Conservation (phyloP, 306 rosid species). For the Rubus parviflorus region DNA sequence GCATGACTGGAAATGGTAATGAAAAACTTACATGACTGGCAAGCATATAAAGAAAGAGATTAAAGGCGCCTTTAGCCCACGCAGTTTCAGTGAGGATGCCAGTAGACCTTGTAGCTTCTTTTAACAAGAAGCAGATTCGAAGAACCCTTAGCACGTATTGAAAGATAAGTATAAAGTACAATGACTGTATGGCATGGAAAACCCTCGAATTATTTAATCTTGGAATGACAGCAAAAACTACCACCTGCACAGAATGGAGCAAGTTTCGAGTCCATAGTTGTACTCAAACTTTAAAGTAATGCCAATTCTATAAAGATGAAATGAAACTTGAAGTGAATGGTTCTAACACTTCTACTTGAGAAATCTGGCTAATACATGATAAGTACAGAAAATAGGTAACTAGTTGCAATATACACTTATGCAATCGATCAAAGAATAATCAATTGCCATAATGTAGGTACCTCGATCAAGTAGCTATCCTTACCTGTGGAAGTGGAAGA, state of each 20-base stretch:
- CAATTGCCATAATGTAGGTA: too few relatives aligned
- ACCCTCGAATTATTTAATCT: conserved; percentile 4
- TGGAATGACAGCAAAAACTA: conserved; percentile 1
- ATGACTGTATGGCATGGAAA: neutral
- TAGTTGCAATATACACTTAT: too few relatives aligned
- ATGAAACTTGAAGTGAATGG: too few relatives aligned
- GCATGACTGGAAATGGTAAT: too few relatives aligned
- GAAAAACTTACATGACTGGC: conserved; percentile 28
- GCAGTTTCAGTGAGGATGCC: conserved; percentile 18
- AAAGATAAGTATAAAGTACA: conserved; percentile 17
- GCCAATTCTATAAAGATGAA: too few relatives aligned
- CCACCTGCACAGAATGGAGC: conserved; percentile 15
- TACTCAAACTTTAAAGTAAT: neutral
- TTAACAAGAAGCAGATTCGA: conserved; percentile 16
- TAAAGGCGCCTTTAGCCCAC: conserved; percentile 22
- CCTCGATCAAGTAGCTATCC: neutral
- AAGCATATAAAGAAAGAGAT: conserved; percentile 24
- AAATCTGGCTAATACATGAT: too few relatives aligned
- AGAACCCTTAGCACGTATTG: conserved; percentile 33
- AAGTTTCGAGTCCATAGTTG: neutral
- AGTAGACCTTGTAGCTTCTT: conserved; percentile 11
- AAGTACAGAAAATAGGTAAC: too few relatives aligned
- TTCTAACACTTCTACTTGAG: too few relatives aligned
- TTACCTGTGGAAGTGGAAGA: conserved; percentile 30
- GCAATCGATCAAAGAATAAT: too few relatives aligned